phyloP scores from a whole-genome alignment of 768 basidiomycete genomes.

The Galerina sulciceps region DNA sequence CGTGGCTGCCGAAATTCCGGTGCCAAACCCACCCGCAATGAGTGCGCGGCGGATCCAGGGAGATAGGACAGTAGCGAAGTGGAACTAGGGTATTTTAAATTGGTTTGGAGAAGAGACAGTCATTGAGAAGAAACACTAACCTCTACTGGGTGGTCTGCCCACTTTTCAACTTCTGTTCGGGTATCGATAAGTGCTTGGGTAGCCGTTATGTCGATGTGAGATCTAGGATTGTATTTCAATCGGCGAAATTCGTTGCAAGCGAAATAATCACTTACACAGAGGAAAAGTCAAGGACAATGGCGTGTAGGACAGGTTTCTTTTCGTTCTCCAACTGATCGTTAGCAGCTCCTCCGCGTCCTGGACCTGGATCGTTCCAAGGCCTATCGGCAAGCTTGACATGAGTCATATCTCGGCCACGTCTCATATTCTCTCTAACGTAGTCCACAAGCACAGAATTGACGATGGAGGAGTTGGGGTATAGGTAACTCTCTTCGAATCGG shows the following conservation, averaged over 20 bases:
- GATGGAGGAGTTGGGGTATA: slow-evolving; percentile 79
- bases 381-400: slow-evolving; percentile 71
- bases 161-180: slow-evolving; percentile 85
- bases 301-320: slow-evolving; percentile 71
- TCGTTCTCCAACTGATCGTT: slow-evolving; percentile 55
- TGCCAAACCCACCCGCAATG: slow-evolving; percentile 89
- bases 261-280: slow-evolving; percentile 58
- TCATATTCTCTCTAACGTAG: slow-evolving; percentile 77
- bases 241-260: background rate
- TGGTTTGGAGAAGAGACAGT: background rate
- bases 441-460: slow-evolving; percentile 78
- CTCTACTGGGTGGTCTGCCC: slow-evolving; percentile 78
- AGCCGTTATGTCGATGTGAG: slow-evolving; percentile 90
- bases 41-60: slow-evolving; percentile 94
- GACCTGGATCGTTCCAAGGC: slow-evolving; percentile 95
- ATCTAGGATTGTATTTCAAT: slow-evolving; percentile 41
- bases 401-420: slow-evolving; percentile 75
- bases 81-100: slow-evolving; percentile 60
- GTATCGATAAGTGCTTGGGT: slow-evolving; percentile 92
- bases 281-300: slow-evolving; percentile 92
- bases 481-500: slow-evolving; percentile 87
- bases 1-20: slow-evolving; percentile 49
- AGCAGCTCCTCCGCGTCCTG: slow-evolving; percentile 46
- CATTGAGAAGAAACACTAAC: slow-evolving; percentile 34
- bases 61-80: slow-evolving; percentile 90